phyloP scores from a whole-genome alignment of 257 asterid species.

The Nicotiana knightiana region DNA sequence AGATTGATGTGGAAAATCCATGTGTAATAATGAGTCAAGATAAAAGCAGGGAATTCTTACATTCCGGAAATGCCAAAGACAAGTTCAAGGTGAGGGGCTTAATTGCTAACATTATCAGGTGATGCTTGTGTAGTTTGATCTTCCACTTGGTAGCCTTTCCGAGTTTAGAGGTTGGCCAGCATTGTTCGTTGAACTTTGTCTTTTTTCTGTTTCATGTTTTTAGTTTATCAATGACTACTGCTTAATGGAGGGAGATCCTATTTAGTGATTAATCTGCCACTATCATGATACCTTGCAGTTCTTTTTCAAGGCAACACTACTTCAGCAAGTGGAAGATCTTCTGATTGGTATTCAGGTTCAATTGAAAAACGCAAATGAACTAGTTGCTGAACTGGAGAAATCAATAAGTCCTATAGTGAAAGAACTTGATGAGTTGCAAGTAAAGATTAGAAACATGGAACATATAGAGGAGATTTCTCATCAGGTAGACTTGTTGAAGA shows the following conservation, averaged over 20 bases:
- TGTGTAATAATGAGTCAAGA: conserved; percentile 96
- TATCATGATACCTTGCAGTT: conserved; percentile 47
- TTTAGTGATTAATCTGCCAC: conserved; percentile 2
- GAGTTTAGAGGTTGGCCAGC: neutral
- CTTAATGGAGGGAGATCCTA: conserved; percentile 4
- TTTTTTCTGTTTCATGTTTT: conserved; percentile 12
- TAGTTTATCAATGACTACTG: conserved; percentile 6
- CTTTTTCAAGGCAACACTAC: conserved; percentile 95
- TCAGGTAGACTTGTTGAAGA: conserved; percentile 53
- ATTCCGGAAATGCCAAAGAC: conserved; percentile 82
- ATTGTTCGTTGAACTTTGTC: neutral
- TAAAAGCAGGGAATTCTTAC: conserved; percentile 93
- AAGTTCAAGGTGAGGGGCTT: conserved; percentile 66
- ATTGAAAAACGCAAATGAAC: conserved; percentile 48
- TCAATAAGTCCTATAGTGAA: conserved; percentile 59
- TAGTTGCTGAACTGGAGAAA: conserved; percentile 68
- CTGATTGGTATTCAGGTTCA: conserved; percentile 54
- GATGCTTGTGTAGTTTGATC: neutral
- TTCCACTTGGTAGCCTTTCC: conserved; percentile 1
- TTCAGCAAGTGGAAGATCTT: conserved; percentile 82
- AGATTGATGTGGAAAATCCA: conserved; percentile 99
- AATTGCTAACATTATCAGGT: neutral
- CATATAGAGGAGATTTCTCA: conserved; percentile 71
- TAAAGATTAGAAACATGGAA: conserved; percentile 76
- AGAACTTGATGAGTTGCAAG: conserved; percentile 81